Evolutionary conservation across 2,329 filamentous ascomycete species (phyloP).

Genomic region (Paecilomyces niveus): DNA sequence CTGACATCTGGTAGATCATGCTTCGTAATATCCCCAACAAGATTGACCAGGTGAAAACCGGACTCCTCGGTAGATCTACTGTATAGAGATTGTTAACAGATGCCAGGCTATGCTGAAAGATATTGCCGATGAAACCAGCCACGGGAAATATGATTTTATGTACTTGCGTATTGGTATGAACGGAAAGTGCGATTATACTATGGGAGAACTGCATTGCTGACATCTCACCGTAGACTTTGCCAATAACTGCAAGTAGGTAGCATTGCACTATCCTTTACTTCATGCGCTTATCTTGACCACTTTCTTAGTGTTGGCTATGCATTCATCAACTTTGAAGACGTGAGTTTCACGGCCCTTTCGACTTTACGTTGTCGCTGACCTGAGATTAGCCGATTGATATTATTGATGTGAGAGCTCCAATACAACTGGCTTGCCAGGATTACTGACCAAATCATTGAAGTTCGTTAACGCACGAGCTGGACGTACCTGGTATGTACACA

Average conservation of each 20-base stretch:
- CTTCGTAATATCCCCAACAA: conserved; percentile 91
- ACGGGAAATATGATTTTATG: conserved; percentile 86
- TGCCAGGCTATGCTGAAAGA: conserved; percentile 62
- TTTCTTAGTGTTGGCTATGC: conserved; percentile 77
- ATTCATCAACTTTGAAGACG: conserved; percentile 89
- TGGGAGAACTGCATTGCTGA: neutral
- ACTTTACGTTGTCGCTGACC: conserved; percentile 29
- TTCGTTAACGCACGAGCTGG: conserved; percentile 66
- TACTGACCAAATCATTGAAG: conserved; percentile 32
- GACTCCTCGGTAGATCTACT: conserved; percentile 9
- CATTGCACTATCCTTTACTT: neutral
- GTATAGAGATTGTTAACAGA: conserved; percentile 3
- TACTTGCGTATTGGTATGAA: conserved; percentile 71
- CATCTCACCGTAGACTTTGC: conserved; percentile 54
- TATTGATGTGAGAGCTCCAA: conserved; percentile 52
- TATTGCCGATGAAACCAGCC: conserved; percentile 70
- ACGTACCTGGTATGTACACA: conserved; percentile 54
- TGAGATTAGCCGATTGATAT: conserved; percentile 60
- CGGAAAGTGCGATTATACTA: neutral
- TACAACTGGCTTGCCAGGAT: conserved; percentile 4
- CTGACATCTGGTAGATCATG: conserved; percentile 63
- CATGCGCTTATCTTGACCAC: conserved; percentile 1
- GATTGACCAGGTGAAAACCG: conserved; percentile 52
- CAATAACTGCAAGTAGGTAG: conserved; percentile 71
- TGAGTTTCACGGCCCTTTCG: conserved; percentile 36